Percentiles rank a stretch among this genome's conserved stretches.
Conservation (phyloP, 2,329 filamentous ascomycete species). For the Metarhizium sp. region DNA sequence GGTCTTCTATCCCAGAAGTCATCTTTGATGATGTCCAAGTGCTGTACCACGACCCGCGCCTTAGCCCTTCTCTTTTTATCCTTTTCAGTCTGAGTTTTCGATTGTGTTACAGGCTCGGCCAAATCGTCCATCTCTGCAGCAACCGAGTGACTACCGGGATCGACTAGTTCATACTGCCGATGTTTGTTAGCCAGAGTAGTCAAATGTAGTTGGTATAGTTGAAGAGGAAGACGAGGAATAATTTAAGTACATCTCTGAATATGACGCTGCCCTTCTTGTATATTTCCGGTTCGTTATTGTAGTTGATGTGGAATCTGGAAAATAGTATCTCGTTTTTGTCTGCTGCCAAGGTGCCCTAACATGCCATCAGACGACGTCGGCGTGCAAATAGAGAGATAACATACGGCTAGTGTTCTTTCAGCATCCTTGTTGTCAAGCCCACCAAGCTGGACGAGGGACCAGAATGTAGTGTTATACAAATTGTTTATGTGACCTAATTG, state of each 20-base stretch:
- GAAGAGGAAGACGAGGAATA: neutral
- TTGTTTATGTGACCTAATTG: slow-evolving; percentile 89
- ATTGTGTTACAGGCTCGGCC: slow-evolving; percentile 47
- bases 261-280: slow-evolving; percentile 90
- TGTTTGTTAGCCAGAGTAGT: neutral
- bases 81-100: slow-evolving; percentile 75
- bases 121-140: slow-evolving; percentile 36
- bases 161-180: slow-evolving; percentile 60
- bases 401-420: slow-evolving; percentile 67
- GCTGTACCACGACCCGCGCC: slow-evolving; percentile 70
- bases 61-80: slow-evolving; percentile 74
- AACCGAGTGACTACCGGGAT: slow-evolving; percentile 40
- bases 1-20: slow-evolving; percentile 85
- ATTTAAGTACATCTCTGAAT: slow-evolving; percentile 58
- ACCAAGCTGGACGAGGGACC: slow-evolving; percentile 73
- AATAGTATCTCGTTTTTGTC: slow-evolving; percentile 98
- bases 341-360: slow-evolving; percentile 66
- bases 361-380: slow-evolving; percentile 5
- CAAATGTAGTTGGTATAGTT: neutral
- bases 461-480: slow-evolving; percentile 95
- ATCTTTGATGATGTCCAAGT: slow-evolving; percentile 91
- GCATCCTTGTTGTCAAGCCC: slow-evolving; percentile 69
- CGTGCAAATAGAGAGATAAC: slow-evolving; percentile 9
- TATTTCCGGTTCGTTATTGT: slow-evolving; percentile 91
- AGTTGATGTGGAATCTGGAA: slow-evolving; percentile 82